Conservation (phyloP, 2,329 filamentous ascomycete genomes). For the Bipolaris victoriae region DNA sequence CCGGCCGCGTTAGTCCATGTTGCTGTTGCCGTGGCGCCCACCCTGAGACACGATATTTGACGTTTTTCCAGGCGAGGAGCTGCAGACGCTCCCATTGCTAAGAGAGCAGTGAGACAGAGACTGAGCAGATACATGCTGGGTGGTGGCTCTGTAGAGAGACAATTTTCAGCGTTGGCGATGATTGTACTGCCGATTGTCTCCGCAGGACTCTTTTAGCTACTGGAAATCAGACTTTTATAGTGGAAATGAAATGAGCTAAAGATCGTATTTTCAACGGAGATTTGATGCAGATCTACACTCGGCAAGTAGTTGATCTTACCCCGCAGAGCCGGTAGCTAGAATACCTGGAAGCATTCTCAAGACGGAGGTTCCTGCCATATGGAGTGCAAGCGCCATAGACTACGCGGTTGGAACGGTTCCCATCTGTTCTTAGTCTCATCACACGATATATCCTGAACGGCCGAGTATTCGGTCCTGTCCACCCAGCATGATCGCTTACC, state of each 20-base stretch:
- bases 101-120: constrained; percentile 8
- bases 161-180: neutral
- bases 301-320: neutral
- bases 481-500: neutral
- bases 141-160: neutral
- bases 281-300: neutral
- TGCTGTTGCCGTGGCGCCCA: constrained; percentile 54
- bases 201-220: neutral
- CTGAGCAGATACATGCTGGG: constrained; percentile 10
- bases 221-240: neutral
- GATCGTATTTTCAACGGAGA: neutral
- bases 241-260: neutral
- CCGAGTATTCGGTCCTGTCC: constrained; percentile 1
- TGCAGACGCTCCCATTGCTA: constrained; percentile 1
- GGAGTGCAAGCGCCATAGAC: constrained; percentile 1
- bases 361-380: neutral
- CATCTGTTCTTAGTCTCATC: neutral
- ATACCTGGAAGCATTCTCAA: neutral
- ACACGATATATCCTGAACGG: neutral
- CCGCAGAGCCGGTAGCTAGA: neutral
- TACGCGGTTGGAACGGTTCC: neutral
- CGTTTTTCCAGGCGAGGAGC: constrained; percentile 18
- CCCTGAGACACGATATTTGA: constrained; percentile 49
- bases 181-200: neutral
- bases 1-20: constrained; percentile 55